Evolutionary conservation across 208 protist genomes (phyloP).

Genomic region (Leptomonas pyrrhocoris): DNA sequence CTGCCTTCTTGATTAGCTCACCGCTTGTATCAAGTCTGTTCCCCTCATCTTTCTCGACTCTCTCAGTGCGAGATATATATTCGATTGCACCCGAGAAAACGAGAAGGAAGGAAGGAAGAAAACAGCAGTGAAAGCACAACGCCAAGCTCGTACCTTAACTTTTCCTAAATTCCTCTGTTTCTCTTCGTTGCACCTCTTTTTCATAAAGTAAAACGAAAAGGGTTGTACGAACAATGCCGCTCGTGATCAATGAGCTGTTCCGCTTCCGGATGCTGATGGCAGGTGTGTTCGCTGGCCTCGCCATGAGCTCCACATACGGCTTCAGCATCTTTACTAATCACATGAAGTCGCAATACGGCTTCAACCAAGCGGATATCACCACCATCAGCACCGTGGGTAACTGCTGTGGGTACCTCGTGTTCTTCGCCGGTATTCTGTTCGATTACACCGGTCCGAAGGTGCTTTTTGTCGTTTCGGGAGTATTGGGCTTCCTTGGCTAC

Average conservation of each 20-base stretch:
- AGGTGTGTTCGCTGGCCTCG: conserved; percentile 67
- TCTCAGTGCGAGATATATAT: no score
- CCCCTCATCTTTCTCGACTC: no score
- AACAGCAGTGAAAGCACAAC: no score
- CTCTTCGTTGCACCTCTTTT: no score
- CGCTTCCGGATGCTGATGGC: conserved; percentile 77
- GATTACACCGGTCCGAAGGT: conserved; percentile 71
- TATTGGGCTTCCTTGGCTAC: conserved; percentile 58
- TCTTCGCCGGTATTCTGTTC: conserved; percentile 74
- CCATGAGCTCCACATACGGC: conserved; percentile 72
- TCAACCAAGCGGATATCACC: conserved; percentile 75
- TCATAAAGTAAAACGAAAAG: not conserved
- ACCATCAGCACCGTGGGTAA: conserved; percentile 85
- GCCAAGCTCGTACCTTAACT: no score
- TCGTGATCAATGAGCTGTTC: conserved; percentile 67
- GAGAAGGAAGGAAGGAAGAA: no score
- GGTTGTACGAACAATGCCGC: conserved; percentile 28
- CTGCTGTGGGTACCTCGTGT: conserved; percentile 61
- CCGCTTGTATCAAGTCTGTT: no score
- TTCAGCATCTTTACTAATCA: conserved; percentile 78
- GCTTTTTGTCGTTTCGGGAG: conserved; percentile 43
- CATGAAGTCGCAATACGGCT: conserved; percentile 55
- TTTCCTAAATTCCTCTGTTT: no score
- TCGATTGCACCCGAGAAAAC: no score
- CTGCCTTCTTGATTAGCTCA: no score